These are phyloP conservation scores for Peronospora tabacina DNA, from an alignment of 352 stramenopile genomes.

Conservation along the genomic window DNA sequence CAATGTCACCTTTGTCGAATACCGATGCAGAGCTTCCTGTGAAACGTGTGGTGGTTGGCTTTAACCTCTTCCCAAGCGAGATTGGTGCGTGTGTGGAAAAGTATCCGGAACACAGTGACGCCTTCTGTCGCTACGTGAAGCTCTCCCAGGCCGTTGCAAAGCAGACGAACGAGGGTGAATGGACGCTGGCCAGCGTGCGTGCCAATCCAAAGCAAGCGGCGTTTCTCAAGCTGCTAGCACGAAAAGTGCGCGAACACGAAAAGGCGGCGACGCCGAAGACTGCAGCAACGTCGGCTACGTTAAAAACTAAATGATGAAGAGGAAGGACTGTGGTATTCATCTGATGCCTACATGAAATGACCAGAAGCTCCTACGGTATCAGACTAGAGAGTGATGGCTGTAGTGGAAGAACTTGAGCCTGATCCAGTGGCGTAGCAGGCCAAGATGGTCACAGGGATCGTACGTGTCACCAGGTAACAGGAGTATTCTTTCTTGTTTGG, in stretches of 20 bases:
- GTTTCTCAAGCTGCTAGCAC: slow-evolving; percentile 52
- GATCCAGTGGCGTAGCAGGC: slow-evolving; percentile 75
- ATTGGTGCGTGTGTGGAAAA: slow-evolving; percentile 51
- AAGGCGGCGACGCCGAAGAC: slow-evolving; percentile 2
- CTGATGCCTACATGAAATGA: neutral
- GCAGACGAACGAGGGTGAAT: slow-evolving; percentile 28
- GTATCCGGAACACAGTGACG: slow-evolving; percentile 57
- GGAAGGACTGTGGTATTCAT: neutral
- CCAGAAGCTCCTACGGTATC: neutral
- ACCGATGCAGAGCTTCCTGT: slow-evolving; percentile 9
- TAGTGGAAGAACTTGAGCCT: slow-evolving; percentile 84
- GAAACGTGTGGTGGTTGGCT: slow-evolving; percentile 67
- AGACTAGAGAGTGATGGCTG: slow-evolving; percentile 37
- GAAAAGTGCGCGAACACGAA: slow-evolving; percentile 49
- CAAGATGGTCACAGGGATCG: slow-evolving; percentile 68
- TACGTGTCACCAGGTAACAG: slow-evolving; percentile 69
- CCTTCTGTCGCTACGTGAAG: slow-evolving; percentile 72
- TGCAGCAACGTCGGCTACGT: slow-evolving; percentile 3
- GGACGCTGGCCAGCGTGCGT: slow-evolving; percentile 48
- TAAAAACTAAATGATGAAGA: slow-evolving; percentile 3
- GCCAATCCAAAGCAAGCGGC: slow-evolving; percentile 57
- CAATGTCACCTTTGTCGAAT: neutral
- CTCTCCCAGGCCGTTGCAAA: slow-evolving; percentile 53
- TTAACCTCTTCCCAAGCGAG: slow-evolving; percentile 64
- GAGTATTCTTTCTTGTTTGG: slow-evolving; percentile 51